Conservation (phyloP, 495 filamentous ascomycete genomes). For the Lindgomyces ingoldianus region DNA sequence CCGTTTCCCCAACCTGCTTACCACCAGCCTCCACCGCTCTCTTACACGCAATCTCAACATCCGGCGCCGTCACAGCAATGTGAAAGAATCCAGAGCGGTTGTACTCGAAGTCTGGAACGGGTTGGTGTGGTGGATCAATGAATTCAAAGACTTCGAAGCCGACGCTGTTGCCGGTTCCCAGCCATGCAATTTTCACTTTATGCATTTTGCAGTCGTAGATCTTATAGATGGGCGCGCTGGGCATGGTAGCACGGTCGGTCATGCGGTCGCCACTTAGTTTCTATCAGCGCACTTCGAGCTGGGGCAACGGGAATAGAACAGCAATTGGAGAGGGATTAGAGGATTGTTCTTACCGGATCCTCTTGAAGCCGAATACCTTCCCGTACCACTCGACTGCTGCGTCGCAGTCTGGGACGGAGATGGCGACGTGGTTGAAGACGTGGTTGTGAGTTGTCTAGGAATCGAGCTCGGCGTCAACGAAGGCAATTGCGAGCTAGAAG, state of each 20-base stretch:
- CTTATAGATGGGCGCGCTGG: constrained; percentile 27
- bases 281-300: too few species aligned
- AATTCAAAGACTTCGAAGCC: constrained; percentile 40
- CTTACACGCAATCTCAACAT: constrained; percentile 20
- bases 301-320: too few species aligned
- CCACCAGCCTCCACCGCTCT: constrained; percentile 20
- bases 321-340: background rate
- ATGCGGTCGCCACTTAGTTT: constrained; percentile 33
- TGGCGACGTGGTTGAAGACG: constrained; percentile 40
- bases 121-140: constrained; percentile 30
- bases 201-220: constrained; percentile 31
- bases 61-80: constrained; percentile 29
- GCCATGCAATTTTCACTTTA: constrained; percentile 35
- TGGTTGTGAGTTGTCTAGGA: constrained; percentile 26
- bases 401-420: constrained; percentile 34
- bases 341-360: constrained; percentile 25
- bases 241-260: constrained; percentile 14
- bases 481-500: background rate
- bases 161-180: constrained; percentile 37
- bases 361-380: constrained; percentile 33
- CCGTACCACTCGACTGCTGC: constrained; percentile 34
- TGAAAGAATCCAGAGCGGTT: constrained; percentile 35
- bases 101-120: constrained; percentile 25
- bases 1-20: constrained; percentile 25
- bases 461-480: constrained; percentile 9